A percentile compares a stretch with the other conserved stretches of the same genome.
Conservation (phyloP, 306 rosid genomes). For the Trifolium dubium region DNA sequence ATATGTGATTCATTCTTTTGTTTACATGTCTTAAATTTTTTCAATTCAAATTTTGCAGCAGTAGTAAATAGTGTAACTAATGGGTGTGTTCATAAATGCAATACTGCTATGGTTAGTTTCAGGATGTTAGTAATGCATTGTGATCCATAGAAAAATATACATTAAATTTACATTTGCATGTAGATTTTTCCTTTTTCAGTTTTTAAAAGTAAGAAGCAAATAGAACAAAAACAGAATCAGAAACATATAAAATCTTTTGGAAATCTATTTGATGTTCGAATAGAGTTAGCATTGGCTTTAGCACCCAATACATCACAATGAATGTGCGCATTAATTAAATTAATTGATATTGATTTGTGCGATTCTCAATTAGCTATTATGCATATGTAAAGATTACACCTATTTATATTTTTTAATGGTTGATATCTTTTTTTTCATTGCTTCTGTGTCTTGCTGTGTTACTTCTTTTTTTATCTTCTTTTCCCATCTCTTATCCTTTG, state of each 20-base stretch:
- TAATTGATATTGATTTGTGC: conserved; percentile 13
- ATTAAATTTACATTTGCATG: background rate
- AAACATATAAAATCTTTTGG: background rate
- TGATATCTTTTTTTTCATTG: background rate
- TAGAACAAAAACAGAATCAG: background rate
- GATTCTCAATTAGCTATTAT: conserved; percentile 17
- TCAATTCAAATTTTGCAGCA: conserved; percentile 17
- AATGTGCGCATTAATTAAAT: conserved; percentile 14
- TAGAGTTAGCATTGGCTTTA: conserved; percentile 23
- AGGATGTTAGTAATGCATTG: conserved; percentile 2
- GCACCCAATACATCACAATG: background rate
- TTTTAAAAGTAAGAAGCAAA: background rate
- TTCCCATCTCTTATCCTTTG: background rate
- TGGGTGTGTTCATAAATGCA: conserved; percentile 27
- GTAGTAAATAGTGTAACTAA: conserved; percentile 18
- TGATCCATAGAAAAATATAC: background rate
- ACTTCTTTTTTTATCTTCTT: conserved; percentile 1
- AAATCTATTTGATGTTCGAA: conserved; percentile 11
- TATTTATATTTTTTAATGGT: background rate
- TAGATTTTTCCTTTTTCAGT: background rate
- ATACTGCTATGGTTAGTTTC: conserved; percentile 21
- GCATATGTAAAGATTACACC: background rate
- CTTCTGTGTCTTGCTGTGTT: background rate
- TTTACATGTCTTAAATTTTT: conserved; percentile 28
- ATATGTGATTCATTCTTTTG: conserved; percentile 21